phyloP scores from a whole-genome alignment of 2,329 filamentous ascomycete genomes.

The Emergomyces africanus region DNA sequence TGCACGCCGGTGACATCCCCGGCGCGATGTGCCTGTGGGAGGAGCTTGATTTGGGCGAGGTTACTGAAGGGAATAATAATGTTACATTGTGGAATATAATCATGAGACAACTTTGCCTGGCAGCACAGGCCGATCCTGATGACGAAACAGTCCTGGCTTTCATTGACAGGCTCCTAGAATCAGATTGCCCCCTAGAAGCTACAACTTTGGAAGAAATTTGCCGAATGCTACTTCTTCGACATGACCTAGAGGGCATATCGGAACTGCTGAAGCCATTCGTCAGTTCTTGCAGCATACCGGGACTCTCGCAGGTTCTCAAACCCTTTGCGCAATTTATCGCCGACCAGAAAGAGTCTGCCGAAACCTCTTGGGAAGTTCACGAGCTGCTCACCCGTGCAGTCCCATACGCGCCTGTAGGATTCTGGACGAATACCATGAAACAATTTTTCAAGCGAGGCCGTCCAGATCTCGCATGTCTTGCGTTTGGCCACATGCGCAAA shows the following conservation, averaged over 20 bases:
- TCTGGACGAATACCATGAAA: constrained; percentile 63
- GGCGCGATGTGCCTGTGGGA: constrained; percentile 46
- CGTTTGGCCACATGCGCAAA: constrained; percentile 91
- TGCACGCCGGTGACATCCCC: constrained; percentile 59
- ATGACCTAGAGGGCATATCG: constrained; percentile 66
- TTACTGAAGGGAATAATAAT: constrained; percentile 46
- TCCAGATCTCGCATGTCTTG: constrained; percentile 70
- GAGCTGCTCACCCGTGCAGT: constrained; percentile 46
- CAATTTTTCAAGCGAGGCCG: constrained; percentile 66
- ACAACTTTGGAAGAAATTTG: constrained; percentile 64
- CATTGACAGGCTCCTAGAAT: constrained; percentile 58
- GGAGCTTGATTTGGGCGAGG: constrained; percentile 37
- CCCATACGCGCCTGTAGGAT: constrained; percentile 48
- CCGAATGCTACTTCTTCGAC: constrained; percentile 58
- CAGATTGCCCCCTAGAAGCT: constrained; percentile 55
- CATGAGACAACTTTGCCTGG: constrained; percentile 25
- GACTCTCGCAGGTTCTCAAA: constrained; percentile 54
- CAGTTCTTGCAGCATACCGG: constrained; percentile 32
- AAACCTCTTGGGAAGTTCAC: constrained; percentile 50
- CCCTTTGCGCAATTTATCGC: constrained; percentile 57
- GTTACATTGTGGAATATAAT: constrained; percentile 60
- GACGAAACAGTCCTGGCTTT: constrained; percentile 56
- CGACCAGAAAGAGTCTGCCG: constrained; percentile 44
- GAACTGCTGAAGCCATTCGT: constrained; percentile 64
- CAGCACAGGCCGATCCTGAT: constrained; percentile 64